Base-by-base conservation (phyloP, 345 rosid species). In the Eucalyptus erythrocorys region DNA sequence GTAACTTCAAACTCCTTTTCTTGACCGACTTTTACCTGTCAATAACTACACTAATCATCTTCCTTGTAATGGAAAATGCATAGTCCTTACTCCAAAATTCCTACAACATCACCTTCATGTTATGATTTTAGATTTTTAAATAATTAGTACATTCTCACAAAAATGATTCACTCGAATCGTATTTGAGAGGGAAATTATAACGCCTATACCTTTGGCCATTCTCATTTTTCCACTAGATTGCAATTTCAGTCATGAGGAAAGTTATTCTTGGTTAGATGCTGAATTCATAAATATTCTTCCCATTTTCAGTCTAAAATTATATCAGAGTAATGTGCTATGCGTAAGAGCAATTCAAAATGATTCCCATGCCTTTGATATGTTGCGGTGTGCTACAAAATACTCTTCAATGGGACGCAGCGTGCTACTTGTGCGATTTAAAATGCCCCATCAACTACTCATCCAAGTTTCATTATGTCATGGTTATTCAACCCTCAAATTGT, bases 21-120 rank as follows among this genome's bases (percentile, higher is more conserved):
- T 22, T 90, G 51, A 55, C 94, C 92, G 3, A 90, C 37, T 89
- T 94, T 93, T 45, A 94, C 95, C 97, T 94, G 87, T 50, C 82
- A 45, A 50, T 9, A 45, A 19, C 82, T 57, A 27, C 45, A 22
- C 27, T 19, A 50, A 57, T 86, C 87, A 49, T 51, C 57, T 32
- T 48, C 30, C 64, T 49, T 21, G 10, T 3, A 3, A 76, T 21
- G 82, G 82, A 76, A 76, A 76, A 40, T 76, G 82, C 5, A 76
- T 24, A 76, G 15, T 76, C 47, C 27, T 76, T 45, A 21, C 82
- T 40, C 27, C 47, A 21, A 40, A 24, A 76, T 76, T 76, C 45
- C 47, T 40, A 76, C 82, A 21, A 76, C 30, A 42, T 76, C 42
- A 76, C 27, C 47, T 42, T 76, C 8, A 21, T 76, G 13, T 76